Conservation (phyloP, 179 eudicot genomes). For the Silene coronaria region DNA sequence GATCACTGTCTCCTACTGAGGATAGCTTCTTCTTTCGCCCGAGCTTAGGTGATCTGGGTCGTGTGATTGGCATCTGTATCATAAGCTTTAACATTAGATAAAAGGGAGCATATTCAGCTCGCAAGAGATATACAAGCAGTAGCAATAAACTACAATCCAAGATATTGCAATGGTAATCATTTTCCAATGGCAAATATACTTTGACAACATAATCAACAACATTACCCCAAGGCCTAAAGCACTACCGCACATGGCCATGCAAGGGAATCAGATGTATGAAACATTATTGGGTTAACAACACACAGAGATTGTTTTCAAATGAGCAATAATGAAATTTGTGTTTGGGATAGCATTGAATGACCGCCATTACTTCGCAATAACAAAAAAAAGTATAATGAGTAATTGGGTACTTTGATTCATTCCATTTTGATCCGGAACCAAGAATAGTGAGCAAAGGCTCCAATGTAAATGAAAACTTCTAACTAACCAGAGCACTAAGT, state of each 20-base stretch:
- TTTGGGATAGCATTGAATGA: too few relatives aligned
- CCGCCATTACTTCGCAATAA: too few relatives aligned
- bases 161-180: not conserved
- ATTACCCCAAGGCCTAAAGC: not conserved
- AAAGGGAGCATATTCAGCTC: not conserved
- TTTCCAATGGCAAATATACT: not conserved
- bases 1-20: slow-evolving; percentile 31
- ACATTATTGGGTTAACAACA: not conserved
- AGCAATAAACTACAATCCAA: not conserved
- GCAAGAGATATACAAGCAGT: not conserved
- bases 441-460: not conserved
- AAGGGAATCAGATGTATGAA: not conserved
- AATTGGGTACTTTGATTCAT: too few relatives aligned
- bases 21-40: slow-evolving; percentile 67
- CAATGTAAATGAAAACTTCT: not conserved
- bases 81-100: not conserved
- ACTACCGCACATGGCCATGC: not conserved
- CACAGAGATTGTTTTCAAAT: not conserved
- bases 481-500: not conserved
- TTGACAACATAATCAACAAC: not conserved
- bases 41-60: slow-evolving; percentile 86
- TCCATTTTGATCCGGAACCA: too few relatives aligned
- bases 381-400: too few relatives aligned
- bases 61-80: slow-evolving; percentile 75
- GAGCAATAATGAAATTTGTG: too few relatives aligned